A percentile compares a stretch with the other conserved stretches of the same genome.
Evolutionary conservation across 2,329 filamentous ascomycete species (phyloP).

Genomic region (Purpureocillium takamizusanense): DNA sequence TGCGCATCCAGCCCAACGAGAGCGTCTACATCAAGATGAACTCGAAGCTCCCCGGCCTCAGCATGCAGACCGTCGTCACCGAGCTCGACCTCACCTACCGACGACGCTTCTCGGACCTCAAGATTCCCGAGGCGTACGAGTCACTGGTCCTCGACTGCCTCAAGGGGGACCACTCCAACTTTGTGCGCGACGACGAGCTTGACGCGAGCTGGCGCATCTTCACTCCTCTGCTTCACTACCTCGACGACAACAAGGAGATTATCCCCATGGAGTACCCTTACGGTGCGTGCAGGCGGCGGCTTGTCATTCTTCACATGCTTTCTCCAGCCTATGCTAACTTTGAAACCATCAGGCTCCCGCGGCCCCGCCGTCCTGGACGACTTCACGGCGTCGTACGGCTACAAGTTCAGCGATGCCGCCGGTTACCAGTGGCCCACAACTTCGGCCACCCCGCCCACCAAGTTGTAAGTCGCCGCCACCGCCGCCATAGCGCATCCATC

Average conservation of each 20-base stretch:
- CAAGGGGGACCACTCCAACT: conserved; percentile 99
- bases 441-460: conserved; percentile 56
- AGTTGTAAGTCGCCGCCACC: conserved; percentile 55
- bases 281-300: conserved; percentile 70
- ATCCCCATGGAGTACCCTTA: conserved; percentile 99
- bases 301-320: too few relatives aligned
- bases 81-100: conserved; percentile 98
- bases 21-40: conserved; percentile 99
- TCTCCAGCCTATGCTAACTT: too few relatives aligned
- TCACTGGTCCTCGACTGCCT: conserved; percentile 93
- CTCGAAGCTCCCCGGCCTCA: conserved; percentile 95
- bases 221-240: conserved; percentile 91
- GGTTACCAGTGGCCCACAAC: conserved; percentile 93
- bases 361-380: conserved; percentile 94
- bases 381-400: conserved; percentile 95
- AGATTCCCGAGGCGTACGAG: conserved; percentile 99
- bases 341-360: conserved; percentile 78
- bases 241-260: conserved; percentile 99
- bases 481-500: not conserved
- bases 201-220: conserved; percentile 99
- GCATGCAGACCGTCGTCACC: conserved; percentile 98
- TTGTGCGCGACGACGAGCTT: conserved; percentile 92
- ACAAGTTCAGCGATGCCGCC: conserved; percentile 96
- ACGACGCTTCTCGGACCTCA: conserved; percentile 95
- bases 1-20: conserved; percentile 98